phyloP scores from a whole-genome alignment of 768 basidiomycete species.

The Suillus paluster region DNA sequence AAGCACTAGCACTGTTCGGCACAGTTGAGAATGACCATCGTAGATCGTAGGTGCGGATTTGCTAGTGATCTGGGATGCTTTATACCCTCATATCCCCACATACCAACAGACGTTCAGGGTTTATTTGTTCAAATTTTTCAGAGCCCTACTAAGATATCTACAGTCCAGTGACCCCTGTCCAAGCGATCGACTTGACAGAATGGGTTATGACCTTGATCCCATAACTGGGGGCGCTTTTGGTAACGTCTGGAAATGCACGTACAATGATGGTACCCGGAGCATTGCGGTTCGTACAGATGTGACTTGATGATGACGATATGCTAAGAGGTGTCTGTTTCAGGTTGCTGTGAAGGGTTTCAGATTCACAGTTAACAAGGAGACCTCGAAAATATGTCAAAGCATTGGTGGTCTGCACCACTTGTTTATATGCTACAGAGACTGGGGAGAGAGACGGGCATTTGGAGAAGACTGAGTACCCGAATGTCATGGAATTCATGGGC shows the following conservation, averaged over 20 bases:
- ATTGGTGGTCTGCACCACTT: background rate
- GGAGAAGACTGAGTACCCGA: constrained; percentile 24
- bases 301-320: background rate
- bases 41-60: background rate
- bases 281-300: constrained; percentile 2
- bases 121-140: background rate
- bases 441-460: constrained; percentile 27
- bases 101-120: background rate
- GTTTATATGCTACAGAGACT: constrained; percentile 16
- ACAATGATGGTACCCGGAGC: background rate
- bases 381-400: constrained; percentile 1
- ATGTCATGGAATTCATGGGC: constrained; percentile 29
- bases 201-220: constrained; percentile 3
- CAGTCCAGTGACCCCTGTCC: background rate
- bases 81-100: background rate
- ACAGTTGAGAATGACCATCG: too few relatives aligned
- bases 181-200: background rate
- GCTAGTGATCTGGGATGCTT: constrained; percentile 2
- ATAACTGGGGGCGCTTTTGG: constrained; percentile 11
- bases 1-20: background rate
- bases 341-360: constrained; percentile 16
- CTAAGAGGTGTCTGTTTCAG: constrained; percentile 4
- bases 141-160: background rate
- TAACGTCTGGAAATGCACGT: constrained; percentile 16
- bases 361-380: background rate